These are phyloP conservation scores for Umbelopsis vinacea DNA, from an alignment of 192 early-diverging fungal species.

Conservation along the genomic window DNA sequence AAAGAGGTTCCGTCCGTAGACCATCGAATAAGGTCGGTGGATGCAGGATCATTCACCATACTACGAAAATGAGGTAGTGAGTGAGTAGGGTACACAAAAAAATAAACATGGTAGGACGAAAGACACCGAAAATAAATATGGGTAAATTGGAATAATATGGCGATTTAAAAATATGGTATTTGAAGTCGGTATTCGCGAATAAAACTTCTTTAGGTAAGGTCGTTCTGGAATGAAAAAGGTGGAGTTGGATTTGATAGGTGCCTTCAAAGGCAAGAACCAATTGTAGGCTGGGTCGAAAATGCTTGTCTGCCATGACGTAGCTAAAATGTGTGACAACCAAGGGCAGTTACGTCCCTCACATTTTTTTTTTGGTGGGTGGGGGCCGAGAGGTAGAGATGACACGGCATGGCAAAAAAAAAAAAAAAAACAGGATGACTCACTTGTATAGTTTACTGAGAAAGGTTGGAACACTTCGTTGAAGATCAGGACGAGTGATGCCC, in stretches of 20 bases:
- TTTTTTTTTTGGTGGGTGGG: constrained; percentile 1
- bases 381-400: not conserved
- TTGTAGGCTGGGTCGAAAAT: not conserved
- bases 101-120: not conserved
- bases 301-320: constrained; percentile 5
- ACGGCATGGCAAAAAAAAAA: not conserved
- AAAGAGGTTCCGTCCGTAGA: constrained; percentile 87
- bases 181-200: not conserved
- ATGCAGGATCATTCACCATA: constrained; percentile 87
- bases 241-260: not conserved
- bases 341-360: not conserved
- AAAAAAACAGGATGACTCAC: constrained; percentile 47
- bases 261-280: not conserved
- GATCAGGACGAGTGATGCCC: constrained; percentile 11
- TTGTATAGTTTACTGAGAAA: constrained; percentile 93
- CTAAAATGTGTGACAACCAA: not conserved
- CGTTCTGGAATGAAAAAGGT: too few relatives aligned
- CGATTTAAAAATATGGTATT: not conserved
- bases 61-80: constrained; percentile 43
- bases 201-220: too few relatives aligned
- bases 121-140: not conserved
- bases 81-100: not conserved
- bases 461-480: constrained; percentile 69
- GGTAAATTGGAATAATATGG: not conserved
- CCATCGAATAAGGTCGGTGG: constrained; percentile 90